These are phyloP conservation scores for Amaranthus tricolor DNA, from an alignment of 179 eudicot genomes.

Conservation along the genomic window DNA sequence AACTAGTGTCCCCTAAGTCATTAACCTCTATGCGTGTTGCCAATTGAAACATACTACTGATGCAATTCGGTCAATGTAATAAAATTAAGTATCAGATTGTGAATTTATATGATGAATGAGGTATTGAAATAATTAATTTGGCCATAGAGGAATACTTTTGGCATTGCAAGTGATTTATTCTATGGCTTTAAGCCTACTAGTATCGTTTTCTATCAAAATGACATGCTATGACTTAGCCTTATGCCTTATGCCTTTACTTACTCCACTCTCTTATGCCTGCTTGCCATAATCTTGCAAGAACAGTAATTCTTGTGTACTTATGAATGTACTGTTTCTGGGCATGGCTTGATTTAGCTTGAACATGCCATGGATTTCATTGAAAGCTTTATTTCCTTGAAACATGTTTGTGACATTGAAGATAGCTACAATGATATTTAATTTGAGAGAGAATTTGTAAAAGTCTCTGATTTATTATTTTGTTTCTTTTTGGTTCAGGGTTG, in stretches of 20 bases:
- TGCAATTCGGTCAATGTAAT: too few species aligned
- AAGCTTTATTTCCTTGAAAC: not conserved
- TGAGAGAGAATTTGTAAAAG: not conserved
- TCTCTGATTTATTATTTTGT: too few species aligned
- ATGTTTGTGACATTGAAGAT: not conserved
- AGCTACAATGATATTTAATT: not conserved
- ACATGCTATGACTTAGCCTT: not conserved
- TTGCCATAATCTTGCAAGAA: not conserved
- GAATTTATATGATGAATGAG: too few species aligned
- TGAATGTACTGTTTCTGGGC: not conserved
- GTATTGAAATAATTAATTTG: too few species aligned
- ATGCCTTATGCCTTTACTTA: not conserved
- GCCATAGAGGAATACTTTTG: not conserved
- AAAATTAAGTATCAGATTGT: too few species aligned
- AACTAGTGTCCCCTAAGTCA: too few species aligned
- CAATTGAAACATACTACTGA: too few species aligned
- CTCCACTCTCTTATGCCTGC: not conserved
- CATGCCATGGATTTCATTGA: not conserved
- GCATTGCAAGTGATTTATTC: not conserved
- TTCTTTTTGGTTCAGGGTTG: slow-evolving; percentile 62
- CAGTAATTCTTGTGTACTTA: not conserved
- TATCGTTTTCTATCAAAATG: not conserved
- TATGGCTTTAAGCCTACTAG: not conserved
- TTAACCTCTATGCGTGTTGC: too few species aligned
- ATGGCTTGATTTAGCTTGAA: not conserved